phyloP scores from a whole-genome alignment of 2,329 filamentous ascomycete genomes.

The Zymoseptoria passerinii region DNA sequence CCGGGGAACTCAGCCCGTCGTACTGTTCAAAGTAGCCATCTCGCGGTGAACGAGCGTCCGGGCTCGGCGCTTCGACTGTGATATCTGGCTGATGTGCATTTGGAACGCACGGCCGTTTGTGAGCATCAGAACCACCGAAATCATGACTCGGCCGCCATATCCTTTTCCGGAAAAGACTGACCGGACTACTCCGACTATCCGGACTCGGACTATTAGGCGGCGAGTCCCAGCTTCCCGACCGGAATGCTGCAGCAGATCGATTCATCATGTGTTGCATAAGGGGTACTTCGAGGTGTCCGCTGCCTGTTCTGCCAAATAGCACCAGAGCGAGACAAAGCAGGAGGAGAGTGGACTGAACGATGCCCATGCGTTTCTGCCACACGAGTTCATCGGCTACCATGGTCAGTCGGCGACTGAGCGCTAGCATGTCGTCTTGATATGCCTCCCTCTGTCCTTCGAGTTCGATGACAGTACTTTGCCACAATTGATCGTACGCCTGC shows the following conservation, averaged over 20 bases:
- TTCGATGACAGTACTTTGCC: slow-evolving; percentile 90
- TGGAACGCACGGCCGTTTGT: slow-evolving; percentile 8
- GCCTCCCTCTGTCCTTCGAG: slow-evolving; percentile 82
- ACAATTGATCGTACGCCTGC: slow-evolving; percentile 88
- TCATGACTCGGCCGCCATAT: slow-evolving; percentile 28
- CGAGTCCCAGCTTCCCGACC: slow-evolving; percentile 25
- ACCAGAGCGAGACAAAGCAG: slow-evolving; percentile 81
- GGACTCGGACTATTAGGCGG: slow-evolving; percentile 32
- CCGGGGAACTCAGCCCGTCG: slow-evolving; percentile 2
- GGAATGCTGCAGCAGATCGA: slow-evolving; percentile 26
- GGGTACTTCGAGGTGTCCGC: slow-evolving; percentile 34
- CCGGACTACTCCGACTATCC: slow-evolving; percentile 21
- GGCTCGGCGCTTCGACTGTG: slow-evolving; percentile 6
- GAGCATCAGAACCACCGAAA: slow-evolving; percentile 2
- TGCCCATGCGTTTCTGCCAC: slow-evolving; percentile 80
- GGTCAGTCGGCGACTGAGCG: slow-evolving; percentile 70
- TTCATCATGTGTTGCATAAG: slow-evolving; percentile 39
- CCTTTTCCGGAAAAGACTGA: slow-evolving; percentile 26
- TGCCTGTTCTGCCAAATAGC: slow-evolving; percentile 52
- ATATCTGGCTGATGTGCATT: slow-evolving; percentile 6
- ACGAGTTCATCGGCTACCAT: slow-evolving; percentile 87
- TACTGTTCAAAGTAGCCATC: slow-evolving; percentile 8
- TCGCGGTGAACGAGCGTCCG: not conserved
- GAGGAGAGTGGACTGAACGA: slow-evolving; percentile 80
- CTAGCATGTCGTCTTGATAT: slow-evolving; percentile 73